Conservation (phyloP, 257 asterid species). For the Nicotiana tomentosiformis region DNA sequence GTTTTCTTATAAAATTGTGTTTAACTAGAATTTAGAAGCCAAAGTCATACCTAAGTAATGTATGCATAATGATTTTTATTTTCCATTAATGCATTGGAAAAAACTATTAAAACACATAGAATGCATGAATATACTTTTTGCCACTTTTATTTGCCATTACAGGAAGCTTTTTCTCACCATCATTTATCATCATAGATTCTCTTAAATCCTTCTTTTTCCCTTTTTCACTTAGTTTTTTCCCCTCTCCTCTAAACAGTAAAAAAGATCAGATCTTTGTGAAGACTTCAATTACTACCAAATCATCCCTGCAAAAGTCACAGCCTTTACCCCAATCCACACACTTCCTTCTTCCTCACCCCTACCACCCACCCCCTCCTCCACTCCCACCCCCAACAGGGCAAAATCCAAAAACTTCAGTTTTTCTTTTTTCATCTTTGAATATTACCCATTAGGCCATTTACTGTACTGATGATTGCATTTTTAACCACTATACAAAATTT, state of each 20-base stretch:
- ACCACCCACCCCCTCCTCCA: not conserved
- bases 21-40: no score
- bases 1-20: no score
- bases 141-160: conserved; percentile 13
- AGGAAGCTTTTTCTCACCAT: not conserved
- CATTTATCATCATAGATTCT: not conserved
- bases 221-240: not conserved
- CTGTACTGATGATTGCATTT: not conserved
- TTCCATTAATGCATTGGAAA: not conserved
- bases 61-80: not conserved
- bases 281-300: not conserved
- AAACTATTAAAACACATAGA: not conserved
- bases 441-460: not conserved
- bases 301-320: not conserved
- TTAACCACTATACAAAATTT: conserved; percentile 41
- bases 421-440: not conserved
- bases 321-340: not conserved
- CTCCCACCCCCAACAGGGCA: not conserved
- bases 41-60: no score
- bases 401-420: not conserved
- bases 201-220: not conserved
- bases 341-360: not conserved
- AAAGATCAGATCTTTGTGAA: not conserved
- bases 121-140: not conserved
- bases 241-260: not conserved